Base-by-base conservation (phyloP, 257 asterid species). In the Scutellaria minor region DNA sequence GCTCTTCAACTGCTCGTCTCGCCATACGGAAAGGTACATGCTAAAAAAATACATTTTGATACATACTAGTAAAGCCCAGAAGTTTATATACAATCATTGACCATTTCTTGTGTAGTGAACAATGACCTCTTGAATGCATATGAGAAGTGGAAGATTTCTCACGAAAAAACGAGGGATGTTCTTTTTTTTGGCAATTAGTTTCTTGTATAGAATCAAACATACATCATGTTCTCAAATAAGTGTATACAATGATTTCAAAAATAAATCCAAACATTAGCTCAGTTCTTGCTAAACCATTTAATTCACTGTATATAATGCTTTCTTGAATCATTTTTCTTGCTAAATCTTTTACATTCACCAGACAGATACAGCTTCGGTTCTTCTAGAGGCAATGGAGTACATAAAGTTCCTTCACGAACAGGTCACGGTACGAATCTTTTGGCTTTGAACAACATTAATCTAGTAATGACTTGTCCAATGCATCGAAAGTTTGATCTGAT, bases 1-100 rank as follows among this genome's bases (percentile, higher is more conserved):
- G 96, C 92, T 67, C 96, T 93, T 66, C 98, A 90, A 70, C 97
- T 89, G 82, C 89, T 93, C 27, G 97, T 93, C 73, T 93, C 98
- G 5, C 98, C 98, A 46, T 93, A 73, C 73, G 98, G 98, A 61
- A 93, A 90, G 96, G 98, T 92, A 69, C 15, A 22, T 35, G 15
- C 24, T 39, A 0, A 12, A 11, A 37, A 54, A n/a, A 5, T 0
- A 47, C 39, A 54, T 52, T 60, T 37, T 37, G 2, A 27, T 48
- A 2, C 37, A 4, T 2, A 31, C 37, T 31, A 31, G 4, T 31
- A 31, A 31, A 31, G 37, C 37, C 37, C 37, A 31, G 37, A 31
- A 31, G 5, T 31, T 31, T 3, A 31, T 31, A 31, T 31, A 31
- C 5, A 18, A 18, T 18, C 37, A 31, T 31, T 31, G 37, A 31